Percentiles rank a stretch among this genome's conserved stretches.
These are phyloP conservation scores for Hysterium pulicare DNA, from an alignment of 2,329 filamentous ascomycete species.

Conservation along the genomic window DNA sequence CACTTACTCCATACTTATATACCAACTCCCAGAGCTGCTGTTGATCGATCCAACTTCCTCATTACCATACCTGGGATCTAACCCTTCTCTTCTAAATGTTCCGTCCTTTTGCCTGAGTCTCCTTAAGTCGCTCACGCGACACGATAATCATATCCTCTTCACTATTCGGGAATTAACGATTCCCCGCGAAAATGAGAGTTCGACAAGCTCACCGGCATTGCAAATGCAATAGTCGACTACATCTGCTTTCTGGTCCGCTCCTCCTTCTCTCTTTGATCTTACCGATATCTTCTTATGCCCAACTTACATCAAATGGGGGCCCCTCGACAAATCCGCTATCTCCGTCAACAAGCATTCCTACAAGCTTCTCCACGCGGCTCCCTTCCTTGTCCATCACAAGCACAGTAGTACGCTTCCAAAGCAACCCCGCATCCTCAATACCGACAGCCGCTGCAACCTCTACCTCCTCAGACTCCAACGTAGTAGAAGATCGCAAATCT, in stretches of 20 bases:
- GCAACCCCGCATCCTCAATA: background rate
- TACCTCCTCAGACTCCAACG: constrained; percentile 2
- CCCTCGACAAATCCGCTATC: constrained; percentile 1
- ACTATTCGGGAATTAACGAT: background rate
- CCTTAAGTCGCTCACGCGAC: background rate
- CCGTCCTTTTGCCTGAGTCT: no score
- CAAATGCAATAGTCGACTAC: background rate
- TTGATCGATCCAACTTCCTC: no score
- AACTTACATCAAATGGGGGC: constrained; percentile 32
- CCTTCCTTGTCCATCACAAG: background rate
- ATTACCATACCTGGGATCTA: no score
- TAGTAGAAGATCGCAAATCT: constrained; percentile 7
- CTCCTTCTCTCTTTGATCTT: constrained; percentile 10
- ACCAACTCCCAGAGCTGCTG: no score
- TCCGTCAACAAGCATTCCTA: background rate
- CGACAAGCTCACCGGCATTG: background rate
- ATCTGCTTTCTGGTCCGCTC: constrained; percentile 5
- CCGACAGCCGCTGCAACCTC: constrained; percentile 3
- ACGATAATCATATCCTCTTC: background rate
- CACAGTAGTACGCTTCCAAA: background rate
- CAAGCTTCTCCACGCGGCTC: background rate
- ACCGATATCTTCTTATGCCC: constrained; percentile 39
- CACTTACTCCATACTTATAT: no score
- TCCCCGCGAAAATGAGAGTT: constrained; percentile 4
- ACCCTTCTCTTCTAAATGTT: no score